Percentiles rank a stretch among this genome's conserved stretches.
Evolutionary conservation across 1,284 basidiomycete genomes (phyloP).

Genomic region (Trichosporon coremiiforme): DNA sequence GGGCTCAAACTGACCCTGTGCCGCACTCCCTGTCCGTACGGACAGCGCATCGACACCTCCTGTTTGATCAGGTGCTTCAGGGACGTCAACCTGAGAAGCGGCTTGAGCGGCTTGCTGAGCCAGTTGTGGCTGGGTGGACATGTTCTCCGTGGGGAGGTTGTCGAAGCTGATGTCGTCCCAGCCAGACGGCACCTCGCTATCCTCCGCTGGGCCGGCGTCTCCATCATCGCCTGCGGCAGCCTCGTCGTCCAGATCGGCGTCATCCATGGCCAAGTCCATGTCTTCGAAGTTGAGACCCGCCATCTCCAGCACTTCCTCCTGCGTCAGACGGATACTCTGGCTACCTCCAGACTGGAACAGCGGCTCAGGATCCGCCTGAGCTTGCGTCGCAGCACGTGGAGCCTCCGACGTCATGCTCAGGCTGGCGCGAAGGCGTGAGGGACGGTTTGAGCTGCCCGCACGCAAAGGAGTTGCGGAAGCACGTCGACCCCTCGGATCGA

Average conservation of each 20-base stretch:
- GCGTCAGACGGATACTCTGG: slow-evolving; percentile 35
- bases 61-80: neutral
- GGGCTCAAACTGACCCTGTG: slow-evolving; percentile 12
- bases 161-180: slow-evolving; percentile 28
- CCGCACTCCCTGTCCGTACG: neutral
- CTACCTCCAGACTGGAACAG: slow-evolving; percentile 37
- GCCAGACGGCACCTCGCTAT: slow-evolving; percentile 21
- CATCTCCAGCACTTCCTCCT: slow-evolving; percentile 39
- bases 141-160: slow-evolving; percentile 19
- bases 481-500: slow-evolving; percentile 10
- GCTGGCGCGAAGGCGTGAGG: slow-evolving; percentile 27
- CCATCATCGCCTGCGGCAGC: neutral
- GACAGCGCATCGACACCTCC: neutral
- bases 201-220: neutral
- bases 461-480: neutral
- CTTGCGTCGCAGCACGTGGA: slow-evolving; percentile 16
- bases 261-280: slow-evolving; percentile 39
- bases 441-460: neutral
- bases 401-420: slow-evolving; percentile 30
- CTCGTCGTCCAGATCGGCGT: slow-evolving; percentile 24
- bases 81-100: neutral
- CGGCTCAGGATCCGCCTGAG: slow-evolving; percentile 25
- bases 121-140: slow-evolving; percentile 29
- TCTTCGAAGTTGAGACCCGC: slow-evolving; percentile 39
- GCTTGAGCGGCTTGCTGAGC: neutral